Evolutionary conservation across 331 rosid genomes (phyloP).

Genomic region (Rhamnella rubrinervis): DNA sequence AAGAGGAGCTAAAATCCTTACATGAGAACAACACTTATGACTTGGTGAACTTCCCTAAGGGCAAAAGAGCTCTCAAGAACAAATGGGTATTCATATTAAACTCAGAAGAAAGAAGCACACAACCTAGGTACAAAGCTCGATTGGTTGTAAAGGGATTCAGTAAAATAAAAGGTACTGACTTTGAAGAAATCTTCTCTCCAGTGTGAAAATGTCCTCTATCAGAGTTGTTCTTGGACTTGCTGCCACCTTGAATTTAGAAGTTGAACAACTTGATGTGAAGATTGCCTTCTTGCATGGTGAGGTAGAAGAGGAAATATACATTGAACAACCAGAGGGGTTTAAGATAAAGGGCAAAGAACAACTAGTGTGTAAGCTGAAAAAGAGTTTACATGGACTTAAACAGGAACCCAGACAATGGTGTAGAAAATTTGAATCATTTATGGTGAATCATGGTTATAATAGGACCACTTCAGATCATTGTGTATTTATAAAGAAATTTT

Average conservation of each 20-base stretch:
- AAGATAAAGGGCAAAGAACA: background rate
- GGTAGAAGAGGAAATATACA: background rate
- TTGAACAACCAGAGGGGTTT: background rate
- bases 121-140: no score
- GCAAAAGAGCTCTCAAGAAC: no score
- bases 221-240: background rate
- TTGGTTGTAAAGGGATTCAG: background rate
- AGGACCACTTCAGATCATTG: background rate
- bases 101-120: no score
- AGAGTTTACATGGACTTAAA: background rate
- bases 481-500: background rate
- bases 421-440: background rate
- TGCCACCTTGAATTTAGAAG: no score
- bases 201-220: background rate
- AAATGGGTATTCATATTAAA: no score
- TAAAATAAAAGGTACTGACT: background rate
- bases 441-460: background rate
- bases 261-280: background rate
- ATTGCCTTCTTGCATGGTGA: background rate
- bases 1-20: no score
- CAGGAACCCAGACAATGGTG: background rate
- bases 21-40: no score
- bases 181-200: background rate
- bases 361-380: background rate
- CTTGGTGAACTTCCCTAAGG: no score